A percentile compares a stretch with the other conserved stretches of the same genome.
Conservation (phyloP, 140 eudicot genomes). For the Oenanthe javanica region DNA sequence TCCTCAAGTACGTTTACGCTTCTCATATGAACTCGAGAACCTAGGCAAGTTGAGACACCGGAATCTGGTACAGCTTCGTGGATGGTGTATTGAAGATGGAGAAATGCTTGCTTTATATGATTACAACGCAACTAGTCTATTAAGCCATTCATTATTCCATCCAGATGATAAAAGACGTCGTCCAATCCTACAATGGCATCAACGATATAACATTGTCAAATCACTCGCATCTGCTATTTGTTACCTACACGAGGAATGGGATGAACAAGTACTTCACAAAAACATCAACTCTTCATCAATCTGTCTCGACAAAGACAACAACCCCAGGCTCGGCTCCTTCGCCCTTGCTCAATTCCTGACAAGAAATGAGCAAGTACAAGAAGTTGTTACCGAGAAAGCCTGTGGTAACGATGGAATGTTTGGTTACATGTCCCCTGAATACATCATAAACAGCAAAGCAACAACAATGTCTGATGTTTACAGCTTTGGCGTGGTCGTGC, state of each 20-base stretch:
- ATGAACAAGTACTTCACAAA: slow-evolving; percentile 82
- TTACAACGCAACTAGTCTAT: slow-evolving; percentile 47
- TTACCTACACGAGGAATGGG: slow-evolving; percentile 98
- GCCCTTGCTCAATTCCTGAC: slow-evolving; percentile 79
- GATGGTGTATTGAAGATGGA: slow-evolving; percentile 96
- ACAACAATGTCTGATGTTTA: slow-evolving; percentile 80
- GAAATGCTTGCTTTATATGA: slow-evolving; percentile 93
- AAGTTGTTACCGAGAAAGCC: slow-evolving; percentile 33
- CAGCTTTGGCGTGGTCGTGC: slow-evolving; percentile 84
- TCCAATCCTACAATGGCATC: slow-evolving; percentile 42
- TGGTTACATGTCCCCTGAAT: slow-evolving; percentile 89
- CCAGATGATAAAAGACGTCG: slow-evolving; percentile 18
- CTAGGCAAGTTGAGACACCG: slow-evolving; percentile 83
- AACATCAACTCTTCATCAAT: slow-evolving; percentile 81
- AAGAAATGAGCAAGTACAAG: slow-evolving; percentile 54
- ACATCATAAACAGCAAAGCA: slow-evolving; percentile 70
- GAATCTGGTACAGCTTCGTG: slow-evolving; percentile 82
- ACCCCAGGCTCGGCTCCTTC: slow-evolving; percentile 73
- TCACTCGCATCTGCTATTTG: slow-evolving; percentile 81
- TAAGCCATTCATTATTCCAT: slow-evolving; percentile 65
- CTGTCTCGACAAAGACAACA: slow-evolving; percentile 60
- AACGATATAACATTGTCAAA: slow-evolving; percentile 65
- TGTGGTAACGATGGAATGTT: slow-evolving; percentile 72
- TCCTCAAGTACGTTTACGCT: slow-evolving; percentile 56
- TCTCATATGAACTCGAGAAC: slow-evolving; percentile 64